These are phyloP conservation scores for Malbranchea cinnamomea DNA, from an alignment of 2,329 filamentous ascomycete genomes.

Conservation along the genomic window DNA sequence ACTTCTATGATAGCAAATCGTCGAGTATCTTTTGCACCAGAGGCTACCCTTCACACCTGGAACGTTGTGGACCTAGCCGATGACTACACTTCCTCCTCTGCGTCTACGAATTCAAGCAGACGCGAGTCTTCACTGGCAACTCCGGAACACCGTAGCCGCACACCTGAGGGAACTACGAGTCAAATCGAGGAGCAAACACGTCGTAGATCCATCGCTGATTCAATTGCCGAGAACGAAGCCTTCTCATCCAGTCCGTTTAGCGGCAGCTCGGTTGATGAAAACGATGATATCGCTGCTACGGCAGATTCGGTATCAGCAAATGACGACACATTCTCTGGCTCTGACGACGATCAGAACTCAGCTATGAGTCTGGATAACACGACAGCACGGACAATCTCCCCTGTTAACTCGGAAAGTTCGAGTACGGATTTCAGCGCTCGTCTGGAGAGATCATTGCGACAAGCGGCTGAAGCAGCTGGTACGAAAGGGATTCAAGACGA, in stretches of 20 bases:
- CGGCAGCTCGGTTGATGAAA: conserved; percentile 34
- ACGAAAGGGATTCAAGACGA: conserved; percentile 50
- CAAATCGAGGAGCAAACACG: conserved; percentile 2
- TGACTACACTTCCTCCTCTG: conserved; percentile 65
- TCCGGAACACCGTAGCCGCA: conserved; percentile 22
- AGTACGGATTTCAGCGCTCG: conserved; percentile 54
- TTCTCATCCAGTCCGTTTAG: conserved; percentile 70
- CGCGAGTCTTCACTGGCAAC: conserved; percentile 49
- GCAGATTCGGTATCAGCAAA: conserved; percentile 25
- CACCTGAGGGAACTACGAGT: conserved; percentile 26
- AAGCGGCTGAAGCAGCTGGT: conserved; percentile 60
- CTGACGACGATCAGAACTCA: conserved; percentile 51
- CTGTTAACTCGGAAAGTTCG: conserved; percentile 40
- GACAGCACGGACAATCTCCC: conserved; percentile 52
- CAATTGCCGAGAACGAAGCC: conserved; percentile 48
- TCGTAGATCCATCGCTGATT: conserved; percentile 1
- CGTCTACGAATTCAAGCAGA: conserved; percentile 59
- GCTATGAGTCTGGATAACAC: conserved; percentile 73
- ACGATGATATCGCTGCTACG: conserved; percentile 28
- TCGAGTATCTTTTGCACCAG: conserved; percentile 90
- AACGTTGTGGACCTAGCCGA: conserved; percentile 82
- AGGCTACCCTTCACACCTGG: conserved; percentile 94
- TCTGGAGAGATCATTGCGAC: conserved; percentile 61
- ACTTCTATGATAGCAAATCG: conserved; percentile 47
- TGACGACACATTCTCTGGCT: conserved; percentile 36